Evolutionary conservation across 1,139 yeast genomes (phyloP).

Genomic region (Candida tropicalis): DNA sequence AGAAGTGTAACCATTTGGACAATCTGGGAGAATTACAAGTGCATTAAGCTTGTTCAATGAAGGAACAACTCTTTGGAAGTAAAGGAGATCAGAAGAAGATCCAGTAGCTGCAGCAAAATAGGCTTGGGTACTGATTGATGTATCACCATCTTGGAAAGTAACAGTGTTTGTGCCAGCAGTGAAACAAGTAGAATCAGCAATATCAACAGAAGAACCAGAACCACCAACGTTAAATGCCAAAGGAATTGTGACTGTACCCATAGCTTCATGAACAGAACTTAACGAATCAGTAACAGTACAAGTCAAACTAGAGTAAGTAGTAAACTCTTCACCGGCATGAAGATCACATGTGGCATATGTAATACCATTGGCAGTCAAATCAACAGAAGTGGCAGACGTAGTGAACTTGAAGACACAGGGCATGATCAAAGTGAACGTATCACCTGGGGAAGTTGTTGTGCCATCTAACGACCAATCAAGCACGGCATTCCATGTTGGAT

Average conservation of each 20-base stretch:
- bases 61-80: conserved; percentile 1
- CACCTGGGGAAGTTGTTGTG: conserved; percentile 22
- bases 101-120: conserved; percentile 14
- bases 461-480: conserved; percentile 28
- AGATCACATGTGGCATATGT: conserved; percentile 30
- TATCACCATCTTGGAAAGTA: conserved; percentile 31
- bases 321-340: conserved; percentile 24
- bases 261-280: conserved; percentile 3
- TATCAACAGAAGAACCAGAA: conserved; percentile 23
- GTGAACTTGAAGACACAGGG: conserved; percentile 31
- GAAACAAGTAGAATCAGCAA: conserved; percentile 23
- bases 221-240: conserved; percentile 31
- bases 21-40: conserved; percentile 26
- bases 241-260: conserved; percentile 25
- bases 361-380: conserved; percentile 26
- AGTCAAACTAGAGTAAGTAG: conserved; percentile 24
- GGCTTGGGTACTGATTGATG: conserved; percentile 20
- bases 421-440: conserved; percentile 27
- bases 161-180: conserved; percentile 28
- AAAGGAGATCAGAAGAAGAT: not conserved
- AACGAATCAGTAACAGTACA: conserved; percentile 25
- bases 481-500: conserved; percentile 28
- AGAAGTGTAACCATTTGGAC: conserved; percentile 26
- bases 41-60: conserved; percentile 16
- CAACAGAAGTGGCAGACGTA: conserved; percentile 15